These are phyloP conservation scores for Lojkania enalia DNA, from an alignment of 2,329 filamentous ascomycete species.

Conservation along the genomic window DNA sequence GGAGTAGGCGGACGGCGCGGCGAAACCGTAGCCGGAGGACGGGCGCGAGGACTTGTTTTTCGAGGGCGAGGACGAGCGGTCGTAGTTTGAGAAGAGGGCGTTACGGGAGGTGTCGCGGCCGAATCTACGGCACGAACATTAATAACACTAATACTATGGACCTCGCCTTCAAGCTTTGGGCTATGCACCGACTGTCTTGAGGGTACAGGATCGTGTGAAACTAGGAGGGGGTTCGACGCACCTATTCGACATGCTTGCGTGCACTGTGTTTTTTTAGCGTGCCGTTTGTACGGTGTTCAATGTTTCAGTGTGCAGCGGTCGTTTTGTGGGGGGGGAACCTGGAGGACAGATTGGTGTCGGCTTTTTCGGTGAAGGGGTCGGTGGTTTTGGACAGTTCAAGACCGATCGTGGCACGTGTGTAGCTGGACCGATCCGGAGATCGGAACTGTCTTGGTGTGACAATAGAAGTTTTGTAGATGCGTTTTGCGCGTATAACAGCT, in stretches of 20 bases:
- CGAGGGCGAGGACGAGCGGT: conserved; percentile 43
- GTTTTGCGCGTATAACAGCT: no score
- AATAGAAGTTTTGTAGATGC: no score
- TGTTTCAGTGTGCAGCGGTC: neutral
- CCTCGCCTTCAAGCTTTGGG: neutral
- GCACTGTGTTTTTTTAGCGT: neutral
- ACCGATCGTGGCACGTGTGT: neutral
- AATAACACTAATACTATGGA: neutral
- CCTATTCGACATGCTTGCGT: conserved; percentile 29
- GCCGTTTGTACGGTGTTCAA: conserved; percentile 9
- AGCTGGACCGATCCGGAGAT: neutral
- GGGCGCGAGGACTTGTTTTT: conserved; percentile 29
- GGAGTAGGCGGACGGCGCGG: conserved; percentile 9
- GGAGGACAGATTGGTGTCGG: neutral
- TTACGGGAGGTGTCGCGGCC: conserved; percentile 32
- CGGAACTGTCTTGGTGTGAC: no score
- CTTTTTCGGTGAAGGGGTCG: conserved; percentile 16
- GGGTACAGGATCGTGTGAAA: neutral
- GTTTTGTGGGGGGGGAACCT: neutral
- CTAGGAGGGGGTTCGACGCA: conserved; percentile 5
- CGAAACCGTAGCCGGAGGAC: conserved; percentile 30
- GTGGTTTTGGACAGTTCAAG: conserved; percentile 12
- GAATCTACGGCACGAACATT: conserved; percentile 22
- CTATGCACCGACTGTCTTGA: conserved; percentile 2
- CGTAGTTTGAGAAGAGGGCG: conserved; percentile 48